Evolutionary conservation across 805 yeast species (phyloP), one percentile per base, ranked within the genome.

Genomic region (Candida gorgasii): DNA sequence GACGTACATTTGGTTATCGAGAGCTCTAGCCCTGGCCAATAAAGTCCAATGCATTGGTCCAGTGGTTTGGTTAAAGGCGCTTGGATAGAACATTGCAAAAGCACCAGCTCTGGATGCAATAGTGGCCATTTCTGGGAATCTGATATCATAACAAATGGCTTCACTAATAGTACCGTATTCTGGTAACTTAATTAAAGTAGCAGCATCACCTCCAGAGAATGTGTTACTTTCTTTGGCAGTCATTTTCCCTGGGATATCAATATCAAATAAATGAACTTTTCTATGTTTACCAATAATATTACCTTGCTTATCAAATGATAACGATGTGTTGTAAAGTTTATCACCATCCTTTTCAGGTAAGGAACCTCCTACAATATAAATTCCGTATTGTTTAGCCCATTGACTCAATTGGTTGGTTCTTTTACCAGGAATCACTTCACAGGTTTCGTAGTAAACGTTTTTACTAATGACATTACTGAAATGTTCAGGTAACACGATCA

Each of bases 261-360:
- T 46, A 88, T 86, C 97, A 57, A 90, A 90, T 46, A 90, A 62
- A 58, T 90, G 97, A 4, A 80, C 88, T 58, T 90, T 90, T 52
- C 97, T 76, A 61, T 44, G 96, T 53, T 80, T 84, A 33, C 86
- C 95, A 40, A 89, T 76, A 43, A 88, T 66, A 23, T 78, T 70
- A 4, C 97, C 97, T 2, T 57, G 33, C 3, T 79, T 80, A 47
- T 78, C 64, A 58, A 30, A 30, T 5, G 20, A 15, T 16, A 30
- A 20, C 4, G 20, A 30, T 7, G 33, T 30, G 20, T 30, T 62
- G 54, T 46, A 62, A 40, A 61, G 51, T 30, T 50, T 46, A 30
- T 46, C 53, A 11, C 41, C 38, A 14, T 43, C 45, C 19, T 40
- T 43, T 18, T 57, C 62, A 1, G 59, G 57, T 18, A 57, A 42